Evolutionary conservation across 495 filamentous ascomycete species (phyloP), one percentile per base, ranked within the genome.

Genomic region (Penicillium paxilli): DNA sequence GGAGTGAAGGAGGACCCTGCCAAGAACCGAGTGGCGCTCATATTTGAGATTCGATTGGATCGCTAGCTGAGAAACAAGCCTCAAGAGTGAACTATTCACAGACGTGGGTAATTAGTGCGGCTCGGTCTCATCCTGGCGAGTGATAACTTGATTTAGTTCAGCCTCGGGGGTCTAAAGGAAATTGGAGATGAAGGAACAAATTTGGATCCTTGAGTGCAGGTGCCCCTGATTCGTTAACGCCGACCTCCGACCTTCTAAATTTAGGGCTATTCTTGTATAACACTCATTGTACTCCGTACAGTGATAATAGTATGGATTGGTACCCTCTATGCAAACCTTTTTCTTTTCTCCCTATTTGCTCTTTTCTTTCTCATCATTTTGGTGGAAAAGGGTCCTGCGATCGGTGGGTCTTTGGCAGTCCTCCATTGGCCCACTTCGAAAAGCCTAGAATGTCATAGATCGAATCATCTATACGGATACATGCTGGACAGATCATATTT

Each of bases 11-110:
- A 12, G 14, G 47, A 40, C 53, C 40, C 53, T 38, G 53, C 53
- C 53, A 55, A 55, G 53, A 25, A n/a, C 23, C 26, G 10, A 40
- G 46, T 55, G 53, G 47, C 47, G 41, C 21, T 19, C 26, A 19
- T 24, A n/a, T 22, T 14, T 30, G 17, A 9, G 11, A 24, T 24
- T 4, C 47, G 1, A 55, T 50, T 55, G 53, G 53, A 42, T 12
- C 30, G 17, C 26, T 46, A 28, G 26, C 12, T 16, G 23, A 32
- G 3, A 42, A 32, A 7, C 19, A 41, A 38, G 35, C n/a, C 35
- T 38, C 4, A 7, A 8, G n/a, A 38, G 35, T 16, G 16, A 38
- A 19, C 35, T 38, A 38, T 38, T 38, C 16, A 16, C 16, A 38
- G 14, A 5, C 16, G 26, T 5, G 11, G n/a, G 4, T 38, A 12